Evolutionary conservation across 345 rosid genomes (phyloP), one percentile per base, ranked within the genome.

Genomic region (Excoecaria cochinchinensis): DNA sequence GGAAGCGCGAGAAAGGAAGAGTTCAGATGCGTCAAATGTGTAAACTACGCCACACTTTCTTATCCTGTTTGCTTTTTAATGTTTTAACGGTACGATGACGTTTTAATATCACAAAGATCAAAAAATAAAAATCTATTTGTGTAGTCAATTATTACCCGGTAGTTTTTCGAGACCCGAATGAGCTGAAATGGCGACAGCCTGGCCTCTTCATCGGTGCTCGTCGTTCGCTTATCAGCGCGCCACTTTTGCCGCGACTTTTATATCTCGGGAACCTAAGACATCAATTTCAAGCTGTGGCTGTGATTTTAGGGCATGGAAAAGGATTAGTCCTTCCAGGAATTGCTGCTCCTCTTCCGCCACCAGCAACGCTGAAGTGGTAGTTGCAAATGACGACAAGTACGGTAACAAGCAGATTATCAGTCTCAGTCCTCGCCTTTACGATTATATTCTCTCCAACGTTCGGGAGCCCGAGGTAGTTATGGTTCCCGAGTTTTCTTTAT

Each of bases 401-500:
- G 91, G 95, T 7, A 86, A 85, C 76, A 95, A 95, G 74, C 84
- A 95, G 80, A 88, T 87, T 25, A 90, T 91, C 76, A 89, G 90
- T 69, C 81, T 92, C 82, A 92, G 92, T 65, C 87, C 97, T 84
- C 85, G 89, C 55, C 89, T 91, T 48, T 95, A 92, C 75, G 87
- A 89, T 75, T 95, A 92, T 74, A 78, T 92, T 70, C 95, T 92
- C 84, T 83, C 91, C 85, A 90, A 92, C 70, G 92, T 90, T 70
- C 87, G 94, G 52, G 99, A 95, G 82, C 97, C 91, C 15, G 73
- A 82, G 92, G 99, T 87, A 71, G 42, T 60, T 70, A 16, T 47
- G 17, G 8, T 6, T 62, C 39, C 7, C 52, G 38, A 64, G 2
- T 31, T 70, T 39, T 31, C 7, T 80, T 4, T 17, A 16, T 44